Conservation (phyloP, 2,329 filamentous ascomycete species). For the Dactylellina leptospora region DNA sequence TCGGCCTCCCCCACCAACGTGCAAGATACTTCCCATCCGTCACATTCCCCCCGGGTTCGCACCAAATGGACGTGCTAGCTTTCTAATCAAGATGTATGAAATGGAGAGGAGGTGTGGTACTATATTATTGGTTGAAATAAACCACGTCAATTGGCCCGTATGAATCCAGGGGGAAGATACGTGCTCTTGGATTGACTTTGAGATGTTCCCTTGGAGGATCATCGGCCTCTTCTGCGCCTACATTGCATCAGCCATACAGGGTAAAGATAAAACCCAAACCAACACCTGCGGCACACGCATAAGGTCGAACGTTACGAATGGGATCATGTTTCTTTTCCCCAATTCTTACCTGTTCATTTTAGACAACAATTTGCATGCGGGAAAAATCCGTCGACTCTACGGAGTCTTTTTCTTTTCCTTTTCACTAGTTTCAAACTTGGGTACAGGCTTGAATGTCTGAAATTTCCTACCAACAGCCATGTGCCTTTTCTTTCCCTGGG, state of each 20-base stretch:
- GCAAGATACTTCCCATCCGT: constrained; percentile 31
- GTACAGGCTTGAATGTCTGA: neutral
- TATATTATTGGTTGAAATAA: too few relatives aligned
- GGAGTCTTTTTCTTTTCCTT: constrained; percentile 5
- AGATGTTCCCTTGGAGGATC: too few relatives aligned
- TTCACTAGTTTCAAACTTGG: constrained; percentile 24
- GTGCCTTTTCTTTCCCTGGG: constrained; percentile 20
- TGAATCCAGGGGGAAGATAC: too few relatives aligned
- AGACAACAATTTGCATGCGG: neutral
- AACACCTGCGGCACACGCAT: neutral
- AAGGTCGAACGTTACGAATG: neutral
- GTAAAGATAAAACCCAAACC: constrained; percentile 18
- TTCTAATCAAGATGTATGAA: constrained; percentile 5
- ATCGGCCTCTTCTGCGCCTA: constrained; percentile 6
- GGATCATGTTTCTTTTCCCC: neutral
- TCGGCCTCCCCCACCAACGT: constrained; percentile 3
- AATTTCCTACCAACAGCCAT: constrained; percentile 13
- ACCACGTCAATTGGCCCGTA: neutral
- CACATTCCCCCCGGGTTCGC: too few relatives aligned
- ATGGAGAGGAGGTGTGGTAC: too few relatives aligned
- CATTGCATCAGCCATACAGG: constrained; percentile 2
- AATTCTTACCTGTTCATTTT: neutral
- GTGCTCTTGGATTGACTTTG: too few relatives aligned
- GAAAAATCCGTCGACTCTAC: neutral
- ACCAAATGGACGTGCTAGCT: too few relatives aligned